phyloP scores from a whole-genome alignment of 306 rosid species.

The Prunus mongolica region DNA sequence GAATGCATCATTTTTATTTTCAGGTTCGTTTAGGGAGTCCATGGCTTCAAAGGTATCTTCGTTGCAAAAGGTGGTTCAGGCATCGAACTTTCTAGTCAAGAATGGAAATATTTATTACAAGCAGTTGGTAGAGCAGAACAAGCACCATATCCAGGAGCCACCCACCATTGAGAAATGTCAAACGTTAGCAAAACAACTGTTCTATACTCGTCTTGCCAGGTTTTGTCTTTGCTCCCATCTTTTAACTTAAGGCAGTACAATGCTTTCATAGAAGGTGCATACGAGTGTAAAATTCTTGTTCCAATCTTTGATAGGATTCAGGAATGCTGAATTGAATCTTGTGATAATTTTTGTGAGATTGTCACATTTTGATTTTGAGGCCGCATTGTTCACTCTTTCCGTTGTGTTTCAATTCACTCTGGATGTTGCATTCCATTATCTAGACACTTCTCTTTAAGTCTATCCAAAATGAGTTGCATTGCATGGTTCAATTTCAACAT shows the following conservation, averaged over 20 bases:
- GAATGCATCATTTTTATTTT: neutral
- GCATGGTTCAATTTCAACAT: too few relatives aligned
- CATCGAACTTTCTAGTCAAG: slow-evolving; percentile 23
- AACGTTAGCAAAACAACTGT: slow-evolving; percentile 47
- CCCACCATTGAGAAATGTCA: slow-evolving; percentile 52
- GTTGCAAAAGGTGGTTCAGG: slow-evolving; percentile 37
- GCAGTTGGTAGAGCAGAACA: slow-evolving; percentile 42
- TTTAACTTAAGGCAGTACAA: neutral
- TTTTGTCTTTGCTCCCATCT: neutral
- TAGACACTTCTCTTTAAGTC: neutral
- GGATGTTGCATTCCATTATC: too few relatives aligned
- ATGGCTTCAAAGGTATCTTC: slow-evolving; percentile 49
- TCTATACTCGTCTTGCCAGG: slow-evolving; percentile 68
- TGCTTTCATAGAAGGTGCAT: too few relatives aligned
- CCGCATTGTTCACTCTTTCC: neutral
- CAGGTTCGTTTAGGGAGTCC: slow-evolving; percentile 19
- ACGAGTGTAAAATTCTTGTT: neutral
- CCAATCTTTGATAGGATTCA: neutral
- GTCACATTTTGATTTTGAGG: neutral
- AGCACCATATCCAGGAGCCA: slow-evolving; percentile 49
- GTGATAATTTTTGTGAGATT: neutral
- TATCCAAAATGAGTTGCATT: neutral
- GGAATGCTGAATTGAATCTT: neutral
- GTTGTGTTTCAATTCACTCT: neutral
- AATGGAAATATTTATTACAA: slow-evolving; percentile 37